phyloP scores from a whole-genome alignment of 2,329 filamentous ascomycete genomes.

The Fusarium nurragi region DNA sequence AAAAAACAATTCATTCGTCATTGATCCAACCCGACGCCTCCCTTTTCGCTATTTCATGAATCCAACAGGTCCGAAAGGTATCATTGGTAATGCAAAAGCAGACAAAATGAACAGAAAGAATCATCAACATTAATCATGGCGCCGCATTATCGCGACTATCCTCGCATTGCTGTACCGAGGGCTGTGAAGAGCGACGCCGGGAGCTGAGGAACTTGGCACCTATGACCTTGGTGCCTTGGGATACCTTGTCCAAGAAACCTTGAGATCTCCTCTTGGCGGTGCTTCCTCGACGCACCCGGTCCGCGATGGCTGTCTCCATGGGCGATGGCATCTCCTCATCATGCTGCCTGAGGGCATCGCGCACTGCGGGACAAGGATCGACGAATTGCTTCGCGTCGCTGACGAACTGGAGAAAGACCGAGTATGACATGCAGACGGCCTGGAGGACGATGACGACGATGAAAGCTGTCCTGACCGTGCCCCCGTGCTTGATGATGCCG shows the following conservation, averaged over 20 bases:
- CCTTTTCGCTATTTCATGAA: constrained; percentile 28
- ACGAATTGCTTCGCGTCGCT: constrained; percentile 58
- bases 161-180: constrained; percentile 46
- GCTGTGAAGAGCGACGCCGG: constrained; percentile 47
- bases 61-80: constrained; percentile 17
- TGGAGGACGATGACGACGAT: constrained; percentile 67
- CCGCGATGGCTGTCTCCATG: constrained; percentile 22
- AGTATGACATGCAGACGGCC: constrained; percentile 57
- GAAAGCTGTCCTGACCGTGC: constrained; percentile 71
- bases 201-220: constrained; percentile 41
- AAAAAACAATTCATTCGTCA: constrained; percentile 30
- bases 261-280: constrained; percentile 31
- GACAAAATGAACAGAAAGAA: constrained; percentile 15
- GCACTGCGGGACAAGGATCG: constrained; percentile 45
- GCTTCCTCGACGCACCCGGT: constrained; percentile 25
- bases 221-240: constrained; percentile 37
- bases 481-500: constrained; percentile 68
- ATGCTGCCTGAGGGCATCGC: constrained; percentile 26
- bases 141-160: constrained; percentile 30
- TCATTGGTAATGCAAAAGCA: constrained; percentile 15
- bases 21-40: constrained; percentile 36
- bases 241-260: constrained; percentile 41
- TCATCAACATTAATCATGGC: constrained; percentile 32
- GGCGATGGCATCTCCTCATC: constrained; percentile 39
- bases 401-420: constrained; percentile 59